A percentile compares a stretch with the other conserved stretches of the same genome.
These are phyloP conservation scores for Albophoma yamanashiensis DNA, from an alignment of 2,329 filamentous ascomycete genomes.

Conservation along the genomic window DNA sequence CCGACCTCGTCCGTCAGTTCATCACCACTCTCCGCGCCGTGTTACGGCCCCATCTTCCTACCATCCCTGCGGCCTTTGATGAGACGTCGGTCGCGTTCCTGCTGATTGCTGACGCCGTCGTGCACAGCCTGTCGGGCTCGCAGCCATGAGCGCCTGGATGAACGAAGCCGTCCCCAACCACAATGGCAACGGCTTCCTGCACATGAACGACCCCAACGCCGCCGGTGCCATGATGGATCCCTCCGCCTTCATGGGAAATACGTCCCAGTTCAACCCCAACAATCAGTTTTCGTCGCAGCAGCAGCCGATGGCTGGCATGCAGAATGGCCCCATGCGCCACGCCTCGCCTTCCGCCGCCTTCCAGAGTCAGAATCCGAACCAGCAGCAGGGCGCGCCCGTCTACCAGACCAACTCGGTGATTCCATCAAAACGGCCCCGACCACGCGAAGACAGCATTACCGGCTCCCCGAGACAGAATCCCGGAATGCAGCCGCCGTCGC, in stretches of 20 bases:
- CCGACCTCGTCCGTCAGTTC: conserved; percentile 18
- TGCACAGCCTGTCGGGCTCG: conserved; percentile 32
- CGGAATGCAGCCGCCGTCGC: conserved; percentile 66
- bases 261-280: conserved; percentile 48
- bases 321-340: conserved; percentile 77
- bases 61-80: conserved; percentile 25
- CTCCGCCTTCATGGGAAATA: conserved; percentile 50
- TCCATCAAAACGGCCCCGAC: conserved; percentile 78
- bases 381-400: conserved; percentile 31
- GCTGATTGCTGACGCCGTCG: conserved; percentile 34
- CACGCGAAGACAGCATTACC: conserved; percentile 72
- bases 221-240: conserved; percentile 54
- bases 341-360: conserved; percentile 56
- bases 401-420: conserved; percentile 82
- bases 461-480: conserved; percentile 71
- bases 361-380: conserved; percentile 36
- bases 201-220: conserved; percentile 51
- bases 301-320: conserved; percentile 51
- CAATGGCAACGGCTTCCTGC: conserved; percentile 58
- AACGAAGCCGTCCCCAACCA: conserved; percentile 60
- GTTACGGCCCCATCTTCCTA: conserved; percentile 36
- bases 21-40: conserved; percentile 30
- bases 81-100: conserved; percentile 26
- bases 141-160: conserved; percentile 63
- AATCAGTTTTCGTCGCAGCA: conserved; percentile 37